These are phyloP conservation scores for Fusarium luffae DNA, from an alignment of 2,329 filamentous ascomycete genomes.

Conservation along the genomic window DNA sequence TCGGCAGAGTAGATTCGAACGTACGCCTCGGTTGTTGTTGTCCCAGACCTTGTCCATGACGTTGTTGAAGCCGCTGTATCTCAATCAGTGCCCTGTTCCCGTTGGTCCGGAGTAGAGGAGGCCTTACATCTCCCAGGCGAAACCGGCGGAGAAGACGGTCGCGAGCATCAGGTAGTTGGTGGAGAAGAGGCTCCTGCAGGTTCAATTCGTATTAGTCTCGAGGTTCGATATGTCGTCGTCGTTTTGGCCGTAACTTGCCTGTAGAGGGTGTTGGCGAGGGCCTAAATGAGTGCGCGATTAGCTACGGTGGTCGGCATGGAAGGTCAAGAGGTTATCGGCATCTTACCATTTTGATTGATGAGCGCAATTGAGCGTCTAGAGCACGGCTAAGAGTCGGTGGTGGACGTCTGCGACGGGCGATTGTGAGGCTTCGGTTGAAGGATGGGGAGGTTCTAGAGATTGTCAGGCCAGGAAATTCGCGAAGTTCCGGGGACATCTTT, in stretches of 20 bases:
- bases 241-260: conserved; percentile 50
- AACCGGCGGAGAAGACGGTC: conserved; percentile 86
- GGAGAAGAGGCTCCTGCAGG: conserved; percentile 79
- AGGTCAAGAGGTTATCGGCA: neutral
- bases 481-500: conserved; percentile 49
- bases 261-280: conserved; percentile 54
- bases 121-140: conserved; percentile 92
- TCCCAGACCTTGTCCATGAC: conserved; percentile 91
- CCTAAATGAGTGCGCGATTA: conserved; percentile 53
- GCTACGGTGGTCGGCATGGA: conserved; percentile 33
- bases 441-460: conserved; percentile 47
- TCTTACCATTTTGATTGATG: conserved; percentile 53
- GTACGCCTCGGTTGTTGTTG: conserved; percentile 88
- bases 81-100: conserved; percentile 48
- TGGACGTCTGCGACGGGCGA: conserved; percentile 45
- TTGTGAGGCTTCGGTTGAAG: conserved; percentile 45
- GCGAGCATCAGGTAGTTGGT: conserved; percentile 90
- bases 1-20: conserved; percentile 51
- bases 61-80: conserved; percentile 80
- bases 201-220: conserved; percentile 41
- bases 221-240: conserved; percentile 29
- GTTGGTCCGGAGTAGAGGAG: conserved; percentile 29
- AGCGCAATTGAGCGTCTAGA: conserved; percentile 48
- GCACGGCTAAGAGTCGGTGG: conserved; percentile 40
- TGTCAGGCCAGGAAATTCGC: conserved; percentile 52